Evolutionary conservation across 2,329 filamentous ascomycete genomes (phyloP).

Genomic region (Plenodomus tracheiphilus): DNA sequence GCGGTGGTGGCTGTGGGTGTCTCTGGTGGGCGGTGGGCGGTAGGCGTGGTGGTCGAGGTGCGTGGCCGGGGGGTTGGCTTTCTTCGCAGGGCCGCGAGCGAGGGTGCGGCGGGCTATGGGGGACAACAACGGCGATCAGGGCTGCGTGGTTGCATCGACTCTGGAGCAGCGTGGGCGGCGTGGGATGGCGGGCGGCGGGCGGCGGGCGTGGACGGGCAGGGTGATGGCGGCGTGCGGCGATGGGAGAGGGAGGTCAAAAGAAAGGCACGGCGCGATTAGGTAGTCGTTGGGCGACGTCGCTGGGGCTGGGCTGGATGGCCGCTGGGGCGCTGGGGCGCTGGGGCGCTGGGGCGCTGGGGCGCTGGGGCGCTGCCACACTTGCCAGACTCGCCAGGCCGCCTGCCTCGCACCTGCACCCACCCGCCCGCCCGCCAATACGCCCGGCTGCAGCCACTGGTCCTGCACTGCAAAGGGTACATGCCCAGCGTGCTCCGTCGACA

Average conservation of each 20-base stretch:
- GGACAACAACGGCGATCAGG: slow-evolving; percentile 20
- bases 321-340: slow-evolving; percentile 1
- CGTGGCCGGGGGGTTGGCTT: neutral
- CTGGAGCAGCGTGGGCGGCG: slow-evolving; percentile 18
- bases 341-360: neutral
- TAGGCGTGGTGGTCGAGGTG: neutral
- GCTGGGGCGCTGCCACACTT: too few species aligned
- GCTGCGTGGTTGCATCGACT: slow-evolving; percentile 20
- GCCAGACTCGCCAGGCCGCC: too few species aligned
- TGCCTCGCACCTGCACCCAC: neutral
- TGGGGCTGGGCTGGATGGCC: too few species aligned
- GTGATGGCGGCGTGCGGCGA: slow-evolving; percentile 5
- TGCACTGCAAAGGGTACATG: too few species aligned
- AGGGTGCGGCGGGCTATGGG: slow-evolving; percentile 3
- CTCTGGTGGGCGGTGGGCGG: neutral
- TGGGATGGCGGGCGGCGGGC: slow-evolving; percentile 14
- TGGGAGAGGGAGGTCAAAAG: slow-evolving; percentile 25
- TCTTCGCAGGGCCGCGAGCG: neutral
- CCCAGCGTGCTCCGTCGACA: too few species aligned
- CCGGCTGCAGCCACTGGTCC: neutral
- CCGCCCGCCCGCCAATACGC: neutral
- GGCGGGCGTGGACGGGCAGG: slow-evolving; percentile 4
- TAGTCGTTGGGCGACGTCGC: slow-evolving; percentile 9
- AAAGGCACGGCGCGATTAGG: slow-evolving; percentile 28
- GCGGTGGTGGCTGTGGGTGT: neutral